phyloP scores from a whole-genome alignment of 345 rosid genomes.

The Citrus medica region DNA sequence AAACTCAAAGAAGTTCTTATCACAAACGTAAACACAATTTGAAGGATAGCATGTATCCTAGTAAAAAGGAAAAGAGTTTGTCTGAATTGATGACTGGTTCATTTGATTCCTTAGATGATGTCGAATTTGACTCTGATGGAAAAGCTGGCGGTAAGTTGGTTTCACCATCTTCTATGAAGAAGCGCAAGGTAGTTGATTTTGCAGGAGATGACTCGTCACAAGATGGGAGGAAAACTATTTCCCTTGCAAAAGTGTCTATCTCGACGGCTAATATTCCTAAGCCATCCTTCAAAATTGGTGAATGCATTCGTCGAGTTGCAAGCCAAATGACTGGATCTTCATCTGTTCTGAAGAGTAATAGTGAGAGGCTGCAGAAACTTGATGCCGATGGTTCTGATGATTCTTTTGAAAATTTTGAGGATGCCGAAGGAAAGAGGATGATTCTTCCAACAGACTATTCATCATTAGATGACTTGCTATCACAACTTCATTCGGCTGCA shows the following conservation, averaged over 20 bases:
- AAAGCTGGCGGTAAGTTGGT: slow-evolving; percentile 28
- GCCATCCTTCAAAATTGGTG: slow-evolving; percentile 91
- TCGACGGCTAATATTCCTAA: slow-evolving; percentile 31
- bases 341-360: slow-evolving; percentile 49
- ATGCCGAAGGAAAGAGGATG: slow-evolving; percentile 30
- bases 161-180: slow-evolving; percentile 47
- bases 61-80: slow-evolving; percentile 52
- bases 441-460: slow-evolving; percentile 38
- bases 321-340: slow-evolving; percentile 88
- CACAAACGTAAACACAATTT: slow-evolving; percentile 67
- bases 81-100: slow-evolving; percentile 48
- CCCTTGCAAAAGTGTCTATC: slow-evolving; percentile 59
- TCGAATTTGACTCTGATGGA: slow-evolving; percentile 40
- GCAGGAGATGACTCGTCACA: slow-evolving; percentile 39
- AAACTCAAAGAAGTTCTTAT: slow-evolving; percentile 30
- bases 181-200: slow-evolving; percentile 50
- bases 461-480: slow-evolving; percentile 59
- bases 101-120: slow-evolving; percentile 43
- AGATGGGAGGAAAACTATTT: slow-evolving; percentile 58
- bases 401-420: slow-evolving; percentile 32
- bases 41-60: slow-evolving; percentile 41
- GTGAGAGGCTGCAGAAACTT: slow-evolving; percentile 35
- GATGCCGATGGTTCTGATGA: slow-evolving; percentile 39
- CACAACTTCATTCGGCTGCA: slow-evolving; percentile 66
- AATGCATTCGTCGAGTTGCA: slow-evolving; percentile 85